Conservation (phyloP, 805 yeast species). For the Candida dendrica region DNA sequence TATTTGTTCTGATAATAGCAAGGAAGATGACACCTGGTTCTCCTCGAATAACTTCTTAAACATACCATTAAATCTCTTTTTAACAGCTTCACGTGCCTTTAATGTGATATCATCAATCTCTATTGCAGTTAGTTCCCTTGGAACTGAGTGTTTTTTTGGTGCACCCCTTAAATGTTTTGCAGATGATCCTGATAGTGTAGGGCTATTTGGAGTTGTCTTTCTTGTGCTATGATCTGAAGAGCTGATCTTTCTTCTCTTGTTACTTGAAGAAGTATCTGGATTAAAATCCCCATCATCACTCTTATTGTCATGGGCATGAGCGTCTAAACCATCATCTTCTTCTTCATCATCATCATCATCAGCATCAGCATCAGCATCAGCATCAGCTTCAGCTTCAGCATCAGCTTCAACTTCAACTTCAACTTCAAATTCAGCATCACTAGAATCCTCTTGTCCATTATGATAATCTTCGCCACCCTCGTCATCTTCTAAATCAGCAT, state of each 20-base stretch:
- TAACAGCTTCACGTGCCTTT: constrained; percentile 30
- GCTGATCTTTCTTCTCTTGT: constrained; percentile 1
- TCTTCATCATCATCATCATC: constrained; percentile 6
- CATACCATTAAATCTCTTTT: constrained; percentile 41
- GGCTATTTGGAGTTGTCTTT: constrained; percentile 30
- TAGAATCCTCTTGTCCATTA: neutral
- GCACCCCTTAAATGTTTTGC: neutral
- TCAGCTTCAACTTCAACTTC: constrained; percentile 10
- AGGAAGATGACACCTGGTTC: constrained; percentile 21
- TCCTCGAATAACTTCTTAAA: constrained; percentile 37
- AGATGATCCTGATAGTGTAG: constrained; percentile 40
- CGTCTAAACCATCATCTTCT: constrained; percentile 6
- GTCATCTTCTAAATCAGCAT: neutral
- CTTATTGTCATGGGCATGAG: constrained; percentile 3
- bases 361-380: constrained; percentile 10
- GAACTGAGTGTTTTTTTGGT: neutral
- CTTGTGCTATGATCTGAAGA: constrained; percentile 2
- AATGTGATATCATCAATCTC: constrained; percentile 9
- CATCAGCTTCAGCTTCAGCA: constrained; percentile 7
- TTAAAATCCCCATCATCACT: constrained; percentile 1
- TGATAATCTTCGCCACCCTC: constrained; percentile 5
- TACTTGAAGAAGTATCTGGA: neutral
- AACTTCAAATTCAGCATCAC: constrained; percentile 3
- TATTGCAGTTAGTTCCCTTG: constrained; percentile 3
- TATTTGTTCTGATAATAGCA: constrained; percentile 16